Percentiles rank a stretch among this genome's conserved stretches.
Evolutionary conservation across 2,329 filamentous ascomycete species (phyloP).

Genomic region (Thermothelomyces thermophilus): DNA sequence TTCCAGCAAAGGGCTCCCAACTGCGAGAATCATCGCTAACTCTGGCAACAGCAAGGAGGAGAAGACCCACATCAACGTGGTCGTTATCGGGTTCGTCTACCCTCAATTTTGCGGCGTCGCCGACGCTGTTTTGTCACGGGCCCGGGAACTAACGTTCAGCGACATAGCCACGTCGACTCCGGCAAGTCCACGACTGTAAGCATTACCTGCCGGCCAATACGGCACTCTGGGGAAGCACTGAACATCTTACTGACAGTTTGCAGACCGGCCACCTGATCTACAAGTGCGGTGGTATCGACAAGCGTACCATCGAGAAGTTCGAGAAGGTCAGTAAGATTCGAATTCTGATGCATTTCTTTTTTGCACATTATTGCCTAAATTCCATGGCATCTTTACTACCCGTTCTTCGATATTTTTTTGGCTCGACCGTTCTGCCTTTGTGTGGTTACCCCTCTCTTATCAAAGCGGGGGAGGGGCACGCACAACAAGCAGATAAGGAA

Average conservation of each 20-base stretch:
- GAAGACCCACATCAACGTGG: slow-evolving; percentile 85
- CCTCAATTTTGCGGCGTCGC: neutral
- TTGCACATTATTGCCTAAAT: slow-evolving; percentile 14
- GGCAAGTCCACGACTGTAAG: slow-evolving; percentile 98
- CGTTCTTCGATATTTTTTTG: slow-evolving; percentile 23
- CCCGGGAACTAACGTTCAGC: neutral
- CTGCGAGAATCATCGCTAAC: slow-evolving; percentile 20
- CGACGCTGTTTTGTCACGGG: neutral
- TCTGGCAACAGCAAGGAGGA: slow-evolving; percentile 70
- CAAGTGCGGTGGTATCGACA: slow-evolving; percentile 99
- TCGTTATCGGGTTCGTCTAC: slow-evolving; percentile 29
- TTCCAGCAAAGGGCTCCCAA: neutral
- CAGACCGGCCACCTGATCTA: slow-evolving; percentile 91
- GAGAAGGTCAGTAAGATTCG: slow-evolving; percentile 74
- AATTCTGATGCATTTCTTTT: neutral
- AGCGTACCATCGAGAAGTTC: slow-evolving; percentile 99
- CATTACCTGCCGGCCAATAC: slow-evolving; percentile 13
- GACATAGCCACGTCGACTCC: slow-evolving; percentile 87
- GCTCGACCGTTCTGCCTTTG: no score
- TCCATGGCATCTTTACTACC: slow-evolving; percentile 14
- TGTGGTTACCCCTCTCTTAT: slow-evolving; percentile 24
- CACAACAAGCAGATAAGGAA: slow-evolving; percentile 18
- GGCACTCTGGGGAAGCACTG: slow-evolving; percentile 11
- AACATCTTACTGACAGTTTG: slow-evolving; percentile 21
- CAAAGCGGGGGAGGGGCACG: slow-evolving; percentile 25